A percentile compares a stretch with the other conserved stretches of the same genome.
phyloP scores from a whole-genome alignment of 176 grass and related monocot species.

The Paspalum notatum region DNA sequence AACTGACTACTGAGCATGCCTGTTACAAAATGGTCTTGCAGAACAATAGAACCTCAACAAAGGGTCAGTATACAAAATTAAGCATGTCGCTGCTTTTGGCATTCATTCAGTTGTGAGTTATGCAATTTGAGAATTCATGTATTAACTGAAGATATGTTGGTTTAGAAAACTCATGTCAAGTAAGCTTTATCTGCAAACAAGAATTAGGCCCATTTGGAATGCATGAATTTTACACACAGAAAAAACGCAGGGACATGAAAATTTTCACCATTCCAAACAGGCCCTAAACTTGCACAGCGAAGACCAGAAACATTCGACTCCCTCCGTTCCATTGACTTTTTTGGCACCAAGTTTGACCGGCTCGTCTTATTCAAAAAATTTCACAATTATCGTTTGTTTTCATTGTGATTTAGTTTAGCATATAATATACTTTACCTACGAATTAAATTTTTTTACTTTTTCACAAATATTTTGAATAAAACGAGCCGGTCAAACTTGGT shows the following conservation, averaged over 20 bases:
- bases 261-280: no score
- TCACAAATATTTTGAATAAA: no score
- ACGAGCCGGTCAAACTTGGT: no score
- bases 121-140: neutral
- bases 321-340: no score
- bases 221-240: no score
- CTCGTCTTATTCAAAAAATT: no score
- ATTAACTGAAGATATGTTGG: constrained; percentile 11
- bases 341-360: no score
- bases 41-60: neutral
- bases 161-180: constrained; percentile 2
- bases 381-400: no score
- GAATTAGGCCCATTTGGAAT: neutral
- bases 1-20: neutral
- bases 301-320: neutral
- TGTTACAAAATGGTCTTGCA: neutral
- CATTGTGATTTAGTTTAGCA: no score
- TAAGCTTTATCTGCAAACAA: neutral
- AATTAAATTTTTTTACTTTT: no score
- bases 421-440: no score
- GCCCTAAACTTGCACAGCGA: neutral
- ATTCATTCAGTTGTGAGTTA: constrained; percentile 1
- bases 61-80: neutral
- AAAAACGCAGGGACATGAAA: no score
- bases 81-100: neutral